Base-by-base conservation (phyloP, 441 rosid species). In the Erodium trifolium region DNA sequence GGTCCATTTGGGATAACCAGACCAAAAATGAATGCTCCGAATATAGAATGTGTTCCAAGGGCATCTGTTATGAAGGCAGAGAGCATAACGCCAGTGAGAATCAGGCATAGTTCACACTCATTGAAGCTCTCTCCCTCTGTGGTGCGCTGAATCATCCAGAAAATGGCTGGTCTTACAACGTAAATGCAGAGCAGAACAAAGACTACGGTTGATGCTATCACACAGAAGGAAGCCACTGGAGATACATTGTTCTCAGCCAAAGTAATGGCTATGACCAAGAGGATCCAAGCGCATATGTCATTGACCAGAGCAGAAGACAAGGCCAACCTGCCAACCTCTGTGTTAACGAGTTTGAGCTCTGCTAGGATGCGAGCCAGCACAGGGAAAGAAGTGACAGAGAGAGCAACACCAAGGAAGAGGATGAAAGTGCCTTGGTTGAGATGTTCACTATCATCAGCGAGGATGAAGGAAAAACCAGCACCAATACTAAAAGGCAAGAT, bases 21-120 rank as follows among this genome's bases (percentile, higher is more conserved):
- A 53, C 99, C 98, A 43, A 85, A 92, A 68, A 95, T 88, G 74
- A 95, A 95, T 0, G 99, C 99, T 6, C 99, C 99, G 43, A 92
- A 86, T 31, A 92, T 95, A 2, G 95, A 89, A 78, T 95, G 99
- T 59, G 99, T 92, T 68, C 99, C 99, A 1, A 95, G 85, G 12
- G 95, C 86, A 67, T 92, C 99, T 0, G 99, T 95, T 49, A 90
- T 78, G 82, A 95, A 92, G 27, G 97, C 99, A 0, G 96, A 82
- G 75, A 95, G 86, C 97, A 92, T 92, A 1, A 92, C 97, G 47
- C 98, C 99, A 0, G 97, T 95, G 10, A 95, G 91, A 71, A 95
- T 89, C n/a, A 95, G 75, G 51, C 96, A 92, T 27, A 95, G 79
- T 39, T 85, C 76, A 78, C 89, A 86, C 68, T 95, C 98, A 62